Conservation (phyloP, 495 filamentous ascomycete species). For the Aspergillus steynii region DNA sequence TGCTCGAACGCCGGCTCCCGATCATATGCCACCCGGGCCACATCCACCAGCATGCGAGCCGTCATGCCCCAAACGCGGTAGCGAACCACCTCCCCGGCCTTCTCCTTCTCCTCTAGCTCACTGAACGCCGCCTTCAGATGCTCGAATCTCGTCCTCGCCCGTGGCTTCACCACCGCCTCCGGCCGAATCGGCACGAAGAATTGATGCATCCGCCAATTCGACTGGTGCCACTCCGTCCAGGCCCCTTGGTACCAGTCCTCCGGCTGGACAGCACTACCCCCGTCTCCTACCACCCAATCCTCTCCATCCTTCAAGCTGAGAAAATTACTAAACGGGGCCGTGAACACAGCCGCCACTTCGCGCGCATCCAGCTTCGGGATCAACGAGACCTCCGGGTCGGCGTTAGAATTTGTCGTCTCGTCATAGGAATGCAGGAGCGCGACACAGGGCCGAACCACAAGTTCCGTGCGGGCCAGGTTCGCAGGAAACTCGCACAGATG, state of each 20-base stretch:
- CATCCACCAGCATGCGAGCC: constrained; percentile 82
- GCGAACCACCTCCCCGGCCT: constrained; percentile 43
- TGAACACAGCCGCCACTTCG: constrained; percentile 91
- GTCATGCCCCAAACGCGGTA: constrained; percentile 94
- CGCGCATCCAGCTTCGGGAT: constrained; percentile 78
- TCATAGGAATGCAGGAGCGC: constrained; percentile 71
- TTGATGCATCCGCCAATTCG: constrained; percentile 77
- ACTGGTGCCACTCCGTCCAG: constrained; percentile 63
- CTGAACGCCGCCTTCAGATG: constrained; percentile 31
- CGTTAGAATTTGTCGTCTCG: constrained; percentile 32
- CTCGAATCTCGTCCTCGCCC: constrained; percentile 14
- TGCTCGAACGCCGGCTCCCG: constrained; percentile 82
- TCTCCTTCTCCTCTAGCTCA: constrained; percentile 43
- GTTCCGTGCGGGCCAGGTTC: constrained; percentile 75
- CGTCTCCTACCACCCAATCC: constrained; percentile 11
- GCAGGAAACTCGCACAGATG: constrained; percentile 81
- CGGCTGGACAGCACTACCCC: constrained; percentile 25
- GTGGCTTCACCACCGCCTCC: constrained; percentile 59
- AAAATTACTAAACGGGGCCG: constrained; percentile 77
- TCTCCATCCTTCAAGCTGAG: constrained; percentile 51
- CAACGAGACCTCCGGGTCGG: constrained; percentile 65
- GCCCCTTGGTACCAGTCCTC: constrained; percentile 58
- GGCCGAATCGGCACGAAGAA: constrained; percentile 77
- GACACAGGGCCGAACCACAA: constrained; percentile 83
- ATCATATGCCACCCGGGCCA: constrained; percentile 77